Percentiles rank a stretch among this genome's conserved stretches.
These are phyloP conservation scores for Periconia macrospinosa DNA, from an alignment of 2,329 filamentous ascomycete genomes.

Conservation along the genomic window DNA sequence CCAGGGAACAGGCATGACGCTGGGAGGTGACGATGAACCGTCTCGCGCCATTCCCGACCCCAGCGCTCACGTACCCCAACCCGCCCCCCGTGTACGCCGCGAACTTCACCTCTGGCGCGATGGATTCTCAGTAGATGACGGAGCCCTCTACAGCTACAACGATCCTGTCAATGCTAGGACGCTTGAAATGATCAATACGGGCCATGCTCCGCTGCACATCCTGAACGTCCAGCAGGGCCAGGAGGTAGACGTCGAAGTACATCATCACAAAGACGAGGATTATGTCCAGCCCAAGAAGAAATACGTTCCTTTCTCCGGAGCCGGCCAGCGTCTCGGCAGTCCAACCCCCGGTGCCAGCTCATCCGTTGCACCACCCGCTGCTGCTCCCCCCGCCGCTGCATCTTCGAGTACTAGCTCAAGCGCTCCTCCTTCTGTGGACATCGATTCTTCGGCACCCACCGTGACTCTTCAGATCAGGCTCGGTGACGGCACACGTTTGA, in stretches of 20 bases:
- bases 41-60: constrained; percentile 71
- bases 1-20: constrained; percentile 70
- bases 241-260: constrained; percentile 76
- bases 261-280: constrained; percentile 72
- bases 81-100: constrained; percentile 62
- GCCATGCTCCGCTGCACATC: constrained; percentile 74
- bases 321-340: constrained; percentile 74
- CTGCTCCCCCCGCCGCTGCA: constrained; percentile 17
- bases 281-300: constrained; percentile 73
- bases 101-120: constrained; percentile 80
- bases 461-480: constrained; percentile 76
- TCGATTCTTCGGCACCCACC: constrained; percentile 69
- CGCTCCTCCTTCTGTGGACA: constrained; percentile 47
- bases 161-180: constrained; percentile 74
- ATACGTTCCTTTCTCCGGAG: constrained; percentile 74
- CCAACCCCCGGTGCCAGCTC: constrained; percentile 67
- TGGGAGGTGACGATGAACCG: constrained; percentile 75
- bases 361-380: constrained; percentile 34
- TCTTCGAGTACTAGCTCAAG: constrained; percentile 40
- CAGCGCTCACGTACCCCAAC: constrained; percentile 36
- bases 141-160: constrained; percentile 74
- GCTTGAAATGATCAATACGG: constrained; percentile 74
- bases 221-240: constrained; percentile 76
- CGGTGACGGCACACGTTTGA: constrained; percentile 73
- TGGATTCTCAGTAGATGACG: constrained; percentile 84